These are phyloP conservation scores for Dalechampia spathulata DNA, from an alignment of 441 rosid species.

Conservation along the genomic window DNA sequence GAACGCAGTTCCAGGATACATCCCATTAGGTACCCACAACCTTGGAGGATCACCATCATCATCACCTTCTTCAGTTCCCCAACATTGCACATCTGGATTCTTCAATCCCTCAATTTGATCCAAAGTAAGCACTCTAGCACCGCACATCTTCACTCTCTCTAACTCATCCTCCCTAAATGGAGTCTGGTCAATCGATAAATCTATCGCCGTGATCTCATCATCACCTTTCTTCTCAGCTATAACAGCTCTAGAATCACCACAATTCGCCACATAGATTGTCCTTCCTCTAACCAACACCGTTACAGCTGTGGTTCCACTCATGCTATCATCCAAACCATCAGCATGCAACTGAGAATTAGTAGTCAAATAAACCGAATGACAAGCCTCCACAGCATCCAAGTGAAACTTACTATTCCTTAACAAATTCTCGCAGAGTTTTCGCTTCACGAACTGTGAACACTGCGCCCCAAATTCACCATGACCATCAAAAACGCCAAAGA, in stretches of 20 bases:
- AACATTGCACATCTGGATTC: conserved; percentile 88
- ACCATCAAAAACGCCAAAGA: conserved; percentile 97
- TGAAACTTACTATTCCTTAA: conserved; percentile 55
- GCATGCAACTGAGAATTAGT: conserved; percentile 78
- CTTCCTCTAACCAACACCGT: conserved; percentile 89
- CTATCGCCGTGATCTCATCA: conserved; percentile 70
- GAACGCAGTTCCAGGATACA: conserved; percentile 99
- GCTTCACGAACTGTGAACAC: conserved; percentile 88
- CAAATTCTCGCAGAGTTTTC: conserved; percentile 78
- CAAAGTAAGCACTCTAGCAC: conserved; percentile 93
- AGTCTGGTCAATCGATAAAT: conserved; percentile 91
- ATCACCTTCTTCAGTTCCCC: conserved; percentile 91
- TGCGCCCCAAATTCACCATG: conserved; percentile 94
- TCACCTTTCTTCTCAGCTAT: conserved; percentile 68
- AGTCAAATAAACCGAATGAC: conserved; percentile 52
- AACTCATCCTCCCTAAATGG: conserved; percentile 84
- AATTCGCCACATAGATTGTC: conserved; percentile 74
- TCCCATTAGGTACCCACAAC: conserved; percentile 90
- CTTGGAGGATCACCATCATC: conserved; percentile 99
- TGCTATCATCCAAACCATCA: conserved; percentile 76
- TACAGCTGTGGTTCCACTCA: conserved; percentile 99
- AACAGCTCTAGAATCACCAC: conserved; percentile 96
- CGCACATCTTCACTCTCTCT: conserved; percentile 86
- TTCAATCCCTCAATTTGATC: conserved; percentile 99
- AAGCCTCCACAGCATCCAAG: conserved; percentile 79